Conservation (phyloP, 2,329 filamentous ascomycete genomes). For the Rhynchosporium graminicola region DNA sequence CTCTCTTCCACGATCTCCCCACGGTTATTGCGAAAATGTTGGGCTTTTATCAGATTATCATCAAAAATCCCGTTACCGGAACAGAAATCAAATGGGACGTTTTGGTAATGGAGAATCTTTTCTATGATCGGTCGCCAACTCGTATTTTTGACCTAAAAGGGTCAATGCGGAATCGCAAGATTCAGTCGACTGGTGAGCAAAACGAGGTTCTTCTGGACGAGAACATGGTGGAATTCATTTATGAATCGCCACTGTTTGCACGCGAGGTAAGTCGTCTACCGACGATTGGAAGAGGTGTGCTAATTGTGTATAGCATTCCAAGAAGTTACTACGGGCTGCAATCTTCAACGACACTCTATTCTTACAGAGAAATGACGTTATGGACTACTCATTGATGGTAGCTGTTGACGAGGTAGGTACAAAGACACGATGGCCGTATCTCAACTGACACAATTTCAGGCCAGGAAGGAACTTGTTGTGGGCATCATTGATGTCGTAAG, state of each 20-base stretch:
- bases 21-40: conserved; percentile 99
- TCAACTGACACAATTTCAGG: conserved; percentile 33
- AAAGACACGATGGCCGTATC: background rate
- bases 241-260: conserved; percentile 92
- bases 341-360: conserved; percentile 99
- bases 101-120: conserved; percentile 95
- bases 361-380: conserved; percentile 90
- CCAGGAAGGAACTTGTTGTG: conserved; percentile 85
- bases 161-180: conserved; percentile 97
- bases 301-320: conserved; percentile 63
- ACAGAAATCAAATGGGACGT: conserved; percentile 94
- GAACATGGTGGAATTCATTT: conserved; percentile 99
- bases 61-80: conserved; percentile 90
- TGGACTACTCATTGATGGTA: conserved; percentile 99
- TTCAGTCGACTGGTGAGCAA: conserved; percentile 90
- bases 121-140: conserved; percentile 89
- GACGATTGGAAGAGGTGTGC: background rate
- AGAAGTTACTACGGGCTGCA: conserved; percentile 85
- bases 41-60: conserved; percentile 94
- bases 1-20: conserved; percentile 90
- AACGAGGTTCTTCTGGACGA: conserved; percentile 97
- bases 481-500: conserved; percentile 98
- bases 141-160: conserved; percentile 96
- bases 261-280: conserved; percentile 56
- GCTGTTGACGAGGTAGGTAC: conserved; percentile 75